Base-by-base conservation (phyloP, 2,329 filamentous ascomycete genomes). In the Zymoseptoria ardabiliae region DNA sequence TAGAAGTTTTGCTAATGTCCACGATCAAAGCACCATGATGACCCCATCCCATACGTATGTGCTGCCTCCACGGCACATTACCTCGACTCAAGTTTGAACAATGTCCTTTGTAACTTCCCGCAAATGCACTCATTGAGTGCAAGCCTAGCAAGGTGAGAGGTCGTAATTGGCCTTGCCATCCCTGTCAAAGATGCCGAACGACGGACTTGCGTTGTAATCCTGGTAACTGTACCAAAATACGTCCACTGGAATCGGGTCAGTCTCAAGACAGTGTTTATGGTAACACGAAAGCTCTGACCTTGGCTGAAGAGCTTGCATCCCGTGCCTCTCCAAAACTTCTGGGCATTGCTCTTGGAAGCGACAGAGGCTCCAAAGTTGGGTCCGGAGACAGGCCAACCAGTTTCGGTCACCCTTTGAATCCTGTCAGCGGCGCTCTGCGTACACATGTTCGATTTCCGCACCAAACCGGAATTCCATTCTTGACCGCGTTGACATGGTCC, bases 211-310 rank as follows among this genome's bases (percentile, higher is more conserved):
- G 54, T 62, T 65, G 70, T 81, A 83, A 72, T 86, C 84, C 58
- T 81, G 79, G 65, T 85, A 78, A 63, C 75, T 79, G 58, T 86
- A 86, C 82, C 83, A 85, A 74, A 84, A 86, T 56, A 81, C 82
- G 63, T 81, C 78, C 50, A 53, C 21, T 19, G 22, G 13, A n/a
- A 7, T 45, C 35, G 4, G 1, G 35, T 45, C 41, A 54, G n/a
- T 50, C 23, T 19, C 2, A 13, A 41, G 17, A 52, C 63, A 25
- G 60, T 53, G 54, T 63, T 56, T 21, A 51, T 54, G n/a, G 41
- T 8, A 25, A n/a, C 5, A 22, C n/a, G 28, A 9, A 53, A 58
- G 5, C 61, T 55, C 35, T 68, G 65, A 45, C 73, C 75, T 73
- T 81, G 76, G 70, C 78, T 76, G 70, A 85, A 81, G 61, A 77